phyloP scores from a whole-genome alignment of 305 asterid genomes.

The Fraxinus baroniana region DNA sequence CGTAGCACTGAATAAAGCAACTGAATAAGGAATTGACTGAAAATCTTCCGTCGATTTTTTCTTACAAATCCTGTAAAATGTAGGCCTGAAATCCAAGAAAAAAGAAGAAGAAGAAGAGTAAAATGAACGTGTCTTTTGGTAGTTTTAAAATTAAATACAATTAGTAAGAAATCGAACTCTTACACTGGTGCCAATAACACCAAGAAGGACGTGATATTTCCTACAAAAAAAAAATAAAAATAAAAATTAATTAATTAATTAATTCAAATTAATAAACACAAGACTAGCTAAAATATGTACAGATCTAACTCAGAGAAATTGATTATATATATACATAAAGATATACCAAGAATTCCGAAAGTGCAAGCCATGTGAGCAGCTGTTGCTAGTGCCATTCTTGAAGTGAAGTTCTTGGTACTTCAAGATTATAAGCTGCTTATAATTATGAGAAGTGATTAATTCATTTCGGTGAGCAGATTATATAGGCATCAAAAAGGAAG shows the following conservation, averaged over 20 bases:
- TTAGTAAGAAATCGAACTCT: background rate
- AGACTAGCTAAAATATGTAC: background rate
- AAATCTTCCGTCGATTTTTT: constrained; percentile 70
- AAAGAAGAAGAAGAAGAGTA: no score
- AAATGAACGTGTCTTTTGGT: background rate
- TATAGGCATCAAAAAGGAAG: constrained; percentile 27
- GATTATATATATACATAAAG: no score
- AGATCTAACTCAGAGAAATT: background rate
- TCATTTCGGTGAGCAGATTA: constrained; percentile 13
- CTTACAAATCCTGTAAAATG: constrained; percentile 54
- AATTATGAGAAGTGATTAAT: background rate
- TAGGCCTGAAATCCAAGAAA: constrained; percentile 41
- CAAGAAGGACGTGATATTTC: constrained; percentile 75
- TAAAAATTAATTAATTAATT: no score
- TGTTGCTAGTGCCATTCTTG: constrained; percentile 39
- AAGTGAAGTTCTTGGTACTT: constrained; percentile 35
- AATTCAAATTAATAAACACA: background rate
- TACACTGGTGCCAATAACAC: constrained; percentile 78
- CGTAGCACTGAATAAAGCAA: constrained; percentile 73
- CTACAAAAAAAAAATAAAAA: constrained; percentile 32
- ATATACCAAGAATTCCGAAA: constrained; percentile 73
- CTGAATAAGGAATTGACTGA: constrained; percentile 68
- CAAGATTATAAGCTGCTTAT: background rate
- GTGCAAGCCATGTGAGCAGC: constrained; percentile 33
- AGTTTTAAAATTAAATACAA: background rate